These are phyloP conservation scores for Choiromyces venosus DNA, from an alignment of 495 filamentous ascomycete species.

Conservation along the genomic window DNA sequence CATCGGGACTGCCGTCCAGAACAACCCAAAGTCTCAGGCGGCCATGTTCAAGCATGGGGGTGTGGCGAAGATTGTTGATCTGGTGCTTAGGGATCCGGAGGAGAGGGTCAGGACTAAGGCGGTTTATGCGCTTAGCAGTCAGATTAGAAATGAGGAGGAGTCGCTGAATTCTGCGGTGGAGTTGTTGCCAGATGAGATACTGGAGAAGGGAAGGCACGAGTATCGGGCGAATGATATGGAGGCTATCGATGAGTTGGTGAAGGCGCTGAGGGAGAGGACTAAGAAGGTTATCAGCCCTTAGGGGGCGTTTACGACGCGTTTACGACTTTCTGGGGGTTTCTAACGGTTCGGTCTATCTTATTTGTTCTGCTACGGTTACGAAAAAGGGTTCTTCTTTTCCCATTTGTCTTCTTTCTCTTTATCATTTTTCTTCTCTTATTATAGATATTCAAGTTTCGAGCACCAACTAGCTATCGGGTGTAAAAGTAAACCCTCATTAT, in stretches of 20 bases:
- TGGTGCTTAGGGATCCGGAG: constrained; percentile 58
- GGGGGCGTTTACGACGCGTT: not conserved
- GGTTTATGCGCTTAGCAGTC: constrained; percentile 76
- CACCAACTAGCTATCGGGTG: too few species aligned
- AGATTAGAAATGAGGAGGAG: constrained; percentile 79
- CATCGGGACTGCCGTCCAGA: constrained; percentile 89
- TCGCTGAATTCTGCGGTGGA: constrained; percentile 59
- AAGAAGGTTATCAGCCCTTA: constrained; percentile 32
- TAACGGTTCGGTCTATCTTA: not conserved
- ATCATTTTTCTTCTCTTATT: constrained; percentile 16
- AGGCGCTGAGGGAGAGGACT: constrained; percentile 25
- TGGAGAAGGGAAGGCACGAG: constrained; percentile 48
- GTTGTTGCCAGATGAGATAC: constrained; percentile 58
- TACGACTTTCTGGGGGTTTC: not conserved
- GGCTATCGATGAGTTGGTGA: constrained; percentile 55
- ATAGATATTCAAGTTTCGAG: constrained; percentile 6
- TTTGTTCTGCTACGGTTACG: not conserved
- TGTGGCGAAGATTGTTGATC: constrained; percentile 59
- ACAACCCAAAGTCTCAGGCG: constrained; percentile 79
- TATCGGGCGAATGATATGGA: constrained; percentile 65
- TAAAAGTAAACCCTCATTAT: not conserved
- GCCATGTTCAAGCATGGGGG: constrained; percentile 65
- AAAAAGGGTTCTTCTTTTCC: not conserved
- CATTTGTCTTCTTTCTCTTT: constrained; percentile 1
- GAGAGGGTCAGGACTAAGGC: constrained; percentile 74